A percentile compares a stretch with the other conserved stretches of the same genome.
phyloP scores from a whole-genome alignment of 768 basidiomycete species.

The Lenzites betulinus region DNA sequence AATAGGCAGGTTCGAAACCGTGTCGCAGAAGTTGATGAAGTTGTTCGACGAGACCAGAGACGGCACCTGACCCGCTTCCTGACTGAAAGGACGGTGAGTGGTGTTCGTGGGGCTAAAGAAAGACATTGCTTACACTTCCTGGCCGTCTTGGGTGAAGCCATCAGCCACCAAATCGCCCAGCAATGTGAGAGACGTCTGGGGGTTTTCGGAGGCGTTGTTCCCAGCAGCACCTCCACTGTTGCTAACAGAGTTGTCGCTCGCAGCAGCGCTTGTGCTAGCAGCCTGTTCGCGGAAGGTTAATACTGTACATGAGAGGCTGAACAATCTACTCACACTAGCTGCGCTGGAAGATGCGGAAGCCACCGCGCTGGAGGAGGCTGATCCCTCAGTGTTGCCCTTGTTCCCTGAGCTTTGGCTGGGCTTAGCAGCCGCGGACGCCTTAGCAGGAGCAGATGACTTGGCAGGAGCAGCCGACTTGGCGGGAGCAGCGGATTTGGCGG shows the following conservation, averaged over 20 bases:
- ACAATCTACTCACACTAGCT: background rate
- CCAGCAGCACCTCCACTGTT: background rate
- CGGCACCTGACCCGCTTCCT: constrained; percentile 46
- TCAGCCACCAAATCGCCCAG: constrained; percentile 46
- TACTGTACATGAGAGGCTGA: background rate
- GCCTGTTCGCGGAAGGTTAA: background rate
- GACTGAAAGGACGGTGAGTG: background rate
- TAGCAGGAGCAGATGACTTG: background rate
- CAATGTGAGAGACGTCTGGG: constrained; percentile 36
- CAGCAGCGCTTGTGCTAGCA: background rate
- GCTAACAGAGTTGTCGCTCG: background rate
- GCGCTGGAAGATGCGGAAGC: background rate
- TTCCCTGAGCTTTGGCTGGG: background rate
- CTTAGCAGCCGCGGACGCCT: background rate
- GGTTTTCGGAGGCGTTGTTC: background rate
- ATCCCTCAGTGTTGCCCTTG: background rate
- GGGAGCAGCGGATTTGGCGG: background rate
- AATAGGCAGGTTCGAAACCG: constrained; percentile 36
- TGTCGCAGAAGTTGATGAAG: constrained; percentile 61
- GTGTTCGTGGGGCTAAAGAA: background rate
- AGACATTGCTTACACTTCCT: constrained; percentile 28
- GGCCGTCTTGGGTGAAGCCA: constrained; percentile 53
- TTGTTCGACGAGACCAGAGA: constrained; percentile 61
- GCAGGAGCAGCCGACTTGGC: background rate
- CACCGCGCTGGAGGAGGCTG: background rate